phyloP scores from a whole-genome alignment of 2,329 filamentous ascomycete genomes.

The Calonectria honghensis region DNA sequence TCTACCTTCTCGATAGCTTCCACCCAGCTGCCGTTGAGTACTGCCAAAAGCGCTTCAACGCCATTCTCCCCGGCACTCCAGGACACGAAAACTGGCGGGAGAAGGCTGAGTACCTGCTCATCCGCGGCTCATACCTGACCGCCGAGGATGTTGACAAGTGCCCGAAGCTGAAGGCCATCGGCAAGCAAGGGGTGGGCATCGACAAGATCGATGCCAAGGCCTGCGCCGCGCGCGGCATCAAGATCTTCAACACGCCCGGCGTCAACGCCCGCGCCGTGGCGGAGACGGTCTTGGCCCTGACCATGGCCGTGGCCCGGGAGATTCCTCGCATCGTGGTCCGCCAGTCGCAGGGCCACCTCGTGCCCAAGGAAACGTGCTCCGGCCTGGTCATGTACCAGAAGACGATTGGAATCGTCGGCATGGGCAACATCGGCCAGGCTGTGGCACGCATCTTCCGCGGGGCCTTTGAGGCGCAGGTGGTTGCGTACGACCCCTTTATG shows the following conservation, averaged over 20 bases:
- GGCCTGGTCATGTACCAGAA: constrained; percentile 60
- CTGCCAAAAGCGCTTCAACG: constrained; percentile 62
- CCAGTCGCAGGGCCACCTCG: constrained; percentile 54
- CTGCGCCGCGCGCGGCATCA: constrained; percentile 61
- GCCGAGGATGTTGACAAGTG: constrained; percentile 61
- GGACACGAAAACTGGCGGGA: constrained; percentile 62
- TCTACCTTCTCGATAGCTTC: constrained; percentile 64
- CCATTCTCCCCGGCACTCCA: constrained; percentile 59
- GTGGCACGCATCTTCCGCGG: constrained; percentile 62
- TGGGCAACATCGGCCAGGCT: constrained; percentile 62
- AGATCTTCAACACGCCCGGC: constrained; percentile 69
- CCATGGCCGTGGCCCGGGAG: constrained; percentile 59
- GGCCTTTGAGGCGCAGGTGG: constrained; percentile 58
- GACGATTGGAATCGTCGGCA: constrained; percentile 62
- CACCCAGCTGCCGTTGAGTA: constrained; percentile 60
- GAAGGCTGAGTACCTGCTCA: constrained; percentile 63
- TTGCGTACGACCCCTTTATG: constrained; percentile 62
- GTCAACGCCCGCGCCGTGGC: constrained; percentile 66
- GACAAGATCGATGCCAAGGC: constrained; percentile 66
- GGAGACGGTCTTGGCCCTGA: constrained; percentile 61
- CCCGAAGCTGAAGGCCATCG: constrained; percentile 63
- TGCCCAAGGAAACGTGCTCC: constrained; percentile 64
- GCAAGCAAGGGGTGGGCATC: constrained; percentile 69
- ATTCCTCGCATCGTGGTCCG: constrained; percentile 57
- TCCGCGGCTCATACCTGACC: constrained; percentile 61